These are phyloP conservation scores for Umbelopsis sp. DNA, from an alignment of 192 early-diverging fungal genomes.

Conservation along the genomic window DNA sequence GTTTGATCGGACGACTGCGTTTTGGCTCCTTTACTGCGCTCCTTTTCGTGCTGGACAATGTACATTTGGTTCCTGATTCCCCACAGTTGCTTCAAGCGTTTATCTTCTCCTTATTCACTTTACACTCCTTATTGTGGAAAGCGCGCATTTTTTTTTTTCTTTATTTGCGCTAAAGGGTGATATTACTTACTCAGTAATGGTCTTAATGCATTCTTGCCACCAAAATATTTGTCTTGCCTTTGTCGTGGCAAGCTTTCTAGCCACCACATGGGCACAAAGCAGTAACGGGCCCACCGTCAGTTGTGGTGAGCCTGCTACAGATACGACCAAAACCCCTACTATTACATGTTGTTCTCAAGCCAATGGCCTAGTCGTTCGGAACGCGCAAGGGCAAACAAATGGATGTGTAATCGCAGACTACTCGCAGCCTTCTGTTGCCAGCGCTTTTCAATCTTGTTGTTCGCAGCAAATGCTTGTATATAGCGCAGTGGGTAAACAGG, in stretches of 20 bases:
- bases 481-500: background rate
- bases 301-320: slow-evolving; percentile 3
- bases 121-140: too few relatives aligned
- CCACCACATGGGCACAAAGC: too few relatives aligned
- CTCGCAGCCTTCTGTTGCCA: background rate
- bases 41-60: background rate
- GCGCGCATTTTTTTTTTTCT: background rate
- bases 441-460: slow-evolving; percentile 10
- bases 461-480: background rate
- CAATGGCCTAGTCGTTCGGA: background rate
- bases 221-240: too few relatives aligned
- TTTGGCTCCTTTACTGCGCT: slow-evolving; percentile 17
- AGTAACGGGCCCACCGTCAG: background rate
- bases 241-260: too few relatives aligned
- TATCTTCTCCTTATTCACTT: background rate
- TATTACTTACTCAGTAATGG: too few relatives aligned
- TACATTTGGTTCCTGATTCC: background rate
- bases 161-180: background rate
- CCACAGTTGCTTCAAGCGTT: background rate
- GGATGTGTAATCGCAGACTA: slow-evolving; percentile 12
- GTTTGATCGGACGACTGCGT: slow-evolving; percentile 8
- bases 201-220: too few relatives aligned
- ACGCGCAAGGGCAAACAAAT: background rate
- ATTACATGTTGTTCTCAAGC: background rate
- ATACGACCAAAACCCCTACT: background rate